phyloP scores from a whole-genome alignment of 129 eudicot genomes.

The Flaveria linearis region DNA sequence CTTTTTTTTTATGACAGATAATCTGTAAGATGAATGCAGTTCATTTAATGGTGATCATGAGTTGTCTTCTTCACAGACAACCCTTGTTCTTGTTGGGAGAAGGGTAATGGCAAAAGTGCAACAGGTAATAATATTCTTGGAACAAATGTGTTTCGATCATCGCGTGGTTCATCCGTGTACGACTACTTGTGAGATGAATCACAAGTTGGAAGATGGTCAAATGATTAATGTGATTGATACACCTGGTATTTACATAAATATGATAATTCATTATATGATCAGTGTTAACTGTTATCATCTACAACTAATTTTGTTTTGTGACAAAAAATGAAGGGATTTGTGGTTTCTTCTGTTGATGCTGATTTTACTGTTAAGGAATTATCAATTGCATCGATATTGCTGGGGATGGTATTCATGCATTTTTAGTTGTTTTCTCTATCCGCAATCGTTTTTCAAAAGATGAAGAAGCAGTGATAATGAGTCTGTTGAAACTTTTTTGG shows the following conservation, averaged over 20 bases:
- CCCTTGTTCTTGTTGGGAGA: conserved; percentile 69
- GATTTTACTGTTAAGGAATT: conserved; percentile 53
- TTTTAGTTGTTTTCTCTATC: conserved; percentile 63
- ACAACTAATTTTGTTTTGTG: background rate
- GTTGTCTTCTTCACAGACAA: conserved; percentile 35
- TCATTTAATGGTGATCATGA: conserved; percentile 53
- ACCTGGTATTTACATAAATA: conserved; percentile 49
- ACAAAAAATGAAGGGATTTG: conserved; percentile 55
- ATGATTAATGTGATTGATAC: conserved; percentile 83
- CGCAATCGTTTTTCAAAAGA: conserved; percentile 66
- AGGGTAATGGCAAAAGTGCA: conserved; percentile 93
- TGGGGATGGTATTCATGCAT: conserved; percentile 83
- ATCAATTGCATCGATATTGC: conserved; percentile 82
- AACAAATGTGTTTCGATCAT: conserved; percentile 50
- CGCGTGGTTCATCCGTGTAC: conserved; percentile 70
- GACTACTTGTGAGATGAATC: conserved; percentile 66
- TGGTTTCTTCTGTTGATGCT: conserved; percentile 57
- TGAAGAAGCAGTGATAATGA: conserved; percentile 61
- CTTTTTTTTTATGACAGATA: background rate
- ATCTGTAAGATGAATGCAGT: conserved; percentile 54
- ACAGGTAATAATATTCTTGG: conserved; percentile 78
- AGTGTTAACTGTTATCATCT: background rate
- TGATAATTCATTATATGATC: too few relatives aligned
- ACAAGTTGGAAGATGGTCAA: conserved; percentile 55
- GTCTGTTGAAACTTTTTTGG: conserved; percentile 63